phyloP scores from a whole-genome alignment of 2,329 filamentous ascomycete genomes.

The Magnaporthiopsis rhizophila region DNA sequence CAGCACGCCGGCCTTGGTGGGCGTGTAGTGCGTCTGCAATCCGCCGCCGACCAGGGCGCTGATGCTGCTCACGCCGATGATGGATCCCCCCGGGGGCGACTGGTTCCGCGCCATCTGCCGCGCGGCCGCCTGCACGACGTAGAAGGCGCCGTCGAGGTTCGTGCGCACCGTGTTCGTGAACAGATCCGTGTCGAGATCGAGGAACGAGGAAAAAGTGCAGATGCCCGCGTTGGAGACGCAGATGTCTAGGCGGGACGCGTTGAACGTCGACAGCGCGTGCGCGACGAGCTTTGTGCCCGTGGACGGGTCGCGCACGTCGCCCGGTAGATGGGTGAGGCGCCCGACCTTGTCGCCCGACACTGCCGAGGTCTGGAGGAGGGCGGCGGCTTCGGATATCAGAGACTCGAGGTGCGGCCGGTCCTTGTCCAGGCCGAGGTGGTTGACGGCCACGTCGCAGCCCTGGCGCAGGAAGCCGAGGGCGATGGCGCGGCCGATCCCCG shows the following conservation, averaged over 20 bases:
- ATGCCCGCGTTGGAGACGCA: slow-evolving; percentile 87
- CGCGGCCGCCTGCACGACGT: slow-evolving; percentile 76
- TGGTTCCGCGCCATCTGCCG: slow-evolving; percentile 65
- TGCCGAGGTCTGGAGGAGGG: slow-evolving; percentile 25
- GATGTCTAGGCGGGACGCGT: slow-evolving; percentile 54
- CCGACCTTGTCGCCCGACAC: slow-evolving; percentile 39
- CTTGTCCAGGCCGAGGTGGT: slow-evolving; percentile 58
- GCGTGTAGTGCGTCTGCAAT: slow-evolving; percentile 62
- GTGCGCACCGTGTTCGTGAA: slow-evolving; percentile 65
- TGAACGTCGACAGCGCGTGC: slow-evolving; percentile 53
- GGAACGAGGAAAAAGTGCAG: slow-evolving; percentile 80
- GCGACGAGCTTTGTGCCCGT: slow-evolving; percentile 63
- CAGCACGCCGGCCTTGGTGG: slow-evolving; percentile 62
- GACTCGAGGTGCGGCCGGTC: slow-evolving; percentile 45
- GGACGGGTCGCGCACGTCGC: slow-evolving; percentile 68
- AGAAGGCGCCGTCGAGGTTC: slow-evolving; percentile 85
- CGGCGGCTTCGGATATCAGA: slow-evolving; percentile 42
- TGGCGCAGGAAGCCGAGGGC: slow-evolving; percentile 70
- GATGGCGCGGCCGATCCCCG: slow-evolving; percentile 81
- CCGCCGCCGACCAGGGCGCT: slow-evolving; percentile 57
- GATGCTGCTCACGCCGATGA: slow-evolving; percentile 43
- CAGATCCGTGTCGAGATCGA: slow-evolving; percentile 63
- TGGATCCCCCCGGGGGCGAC: slow-evolving; percentile 62
- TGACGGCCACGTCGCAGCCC: slow-evolving; percentile 71
- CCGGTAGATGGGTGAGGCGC: slow-evolving; percentile 57